Percentiles rank a stretch among this genome's conserved stretches.
phyloP scores from a whole-genome alignment of 2,329 filamentous ascomycete species.

The Calcarisporium arbuscula region DNA sequence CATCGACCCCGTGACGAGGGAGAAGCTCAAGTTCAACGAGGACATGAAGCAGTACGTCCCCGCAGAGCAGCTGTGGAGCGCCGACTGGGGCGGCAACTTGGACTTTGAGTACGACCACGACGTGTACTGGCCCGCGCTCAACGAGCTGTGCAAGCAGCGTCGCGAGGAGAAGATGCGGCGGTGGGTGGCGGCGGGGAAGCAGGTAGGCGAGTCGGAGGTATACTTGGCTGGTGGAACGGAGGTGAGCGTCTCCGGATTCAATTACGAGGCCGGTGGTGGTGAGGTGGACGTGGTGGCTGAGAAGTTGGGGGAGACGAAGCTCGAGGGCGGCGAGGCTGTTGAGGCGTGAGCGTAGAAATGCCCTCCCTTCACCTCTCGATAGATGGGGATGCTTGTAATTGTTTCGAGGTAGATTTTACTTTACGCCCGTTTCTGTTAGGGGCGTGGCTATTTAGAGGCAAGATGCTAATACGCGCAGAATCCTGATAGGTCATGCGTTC shows the following conservation, averaged over 20 bases:
- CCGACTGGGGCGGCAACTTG: constrained; percentile 67
- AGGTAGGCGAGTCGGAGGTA: constrained; percentile 78
- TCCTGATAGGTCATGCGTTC: too few relatives aligned
- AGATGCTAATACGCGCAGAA: too few relatives aligned
- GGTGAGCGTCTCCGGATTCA: constrained; percentile 26
- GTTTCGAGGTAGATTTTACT: too few relatives aligned
- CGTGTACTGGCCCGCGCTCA: constrained; percentile 82
- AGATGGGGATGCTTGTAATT: not conserved
- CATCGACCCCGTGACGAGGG: constrained; percentile 87
- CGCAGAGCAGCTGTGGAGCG: constrained; percentile 71
- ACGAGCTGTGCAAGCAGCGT: constrained; percentile 61
- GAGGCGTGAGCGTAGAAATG: constrained; percentile 5
- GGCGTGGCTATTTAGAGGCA: too few relatives aligned
- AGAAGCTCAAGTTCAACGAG: constrained; percentile 98
- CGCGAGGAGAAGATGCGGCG: constrained; percentile 56
- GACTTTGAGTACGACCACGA: constrained; percentile 89
- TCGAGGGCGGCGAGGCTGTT: constrained; percentile 5
- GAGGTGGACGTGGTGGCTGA: constrained; percentile 9
- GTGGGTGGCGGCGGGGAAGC: constrained; percentile 75
- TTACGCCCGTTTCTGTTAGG: too few relatives aligned
- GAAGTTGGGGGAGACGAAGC: constrained; percentile 10
- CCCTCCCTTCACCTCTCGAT: too few relatives aligned
- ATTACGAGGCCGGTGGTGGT: constrained; percentile 15
- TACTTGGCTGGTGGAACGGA: constrained; percentile 65
- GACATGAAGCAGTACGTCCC: constrained; percentile 80